A percentile compares a stretch with the other conserved stretches of the same genome.
Evolutionary conservation across 495 filamentous ascomycete species (phyloP).

Genomic region (Aspergillus ostianus): DNA sequence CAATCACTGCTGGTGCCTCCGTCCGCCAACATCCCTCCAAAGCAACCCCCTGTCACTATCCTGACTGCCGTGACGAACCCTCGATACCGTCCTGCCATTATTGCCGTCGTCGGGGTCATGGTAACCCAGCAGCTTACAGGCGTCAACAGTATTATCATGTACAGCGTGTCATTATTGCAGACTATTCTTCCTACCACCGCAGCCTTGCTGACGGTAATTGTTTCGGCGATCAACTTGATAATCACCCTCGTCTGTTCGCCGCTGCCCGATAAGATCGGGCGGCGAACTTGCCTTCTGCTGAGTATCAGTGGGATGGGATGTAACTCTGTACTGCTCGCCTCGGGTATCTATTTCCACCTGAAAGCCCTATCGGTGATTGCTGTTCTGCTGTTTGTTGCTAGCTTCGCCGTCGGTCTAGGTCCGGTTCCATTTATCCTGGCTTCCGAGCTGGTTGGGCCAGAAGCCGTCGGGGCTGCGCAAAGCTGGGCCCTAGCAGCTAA

Average conservation of each 20-base stretch:
- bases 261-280: slow-evolving; percentile 79
- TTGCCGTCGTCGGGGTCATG: slow-evolving; percentile 90
- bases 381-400: slow-evolving; percentile 79
- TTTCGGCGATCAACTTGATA: slow-evolving; percentile 82
- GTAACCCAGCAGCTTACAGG: slow-evolving; percentile 86
- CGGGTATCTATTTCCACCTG: slow-evolving; percentile 67
- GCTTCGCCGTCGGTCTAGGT: slow-evolving; percentile 88
- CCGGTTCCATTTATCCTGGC: slow-evolving; percentile 94
- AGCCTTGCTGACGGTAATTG: slow-evolving; percentile 75
- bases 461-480: slow-evolving; percentile 87
- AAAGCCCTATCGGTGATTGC: slow-evolving; percentile 75
- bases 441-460: slow-evolving; percentile 80
- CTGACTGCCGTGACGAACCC: slow-evolving; percentile 62
- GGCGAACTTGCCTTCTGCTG: slow-evolving; percentile 75
- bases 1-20: slow-evolving; percentile 46
- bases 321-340: slow-evolving; percentile 68
- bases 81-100: slow-evolving; percentile 68
- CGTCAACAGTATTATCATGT: slow-evolving; percentile 98
- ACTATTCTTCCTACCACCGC: slow-evolving; percentile 74
- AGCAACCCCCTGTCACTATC: slow-evolving; percentile 59
- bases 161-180: slow-evolving; percentile 83
- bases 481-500: slow-evolving; percentile 80
- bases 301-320: slow-evolving; percentile 82
- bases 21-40: slow-evolving; percentile 25
- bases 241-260: slow-evolving; percentile 78